Percentiles rank a stretch among this genome's conserved stretches.
Conservation (phyloP, 2,329 filamentous ascomycete genomes). For the Arthrobotrys pseudoclavata region DNA sequence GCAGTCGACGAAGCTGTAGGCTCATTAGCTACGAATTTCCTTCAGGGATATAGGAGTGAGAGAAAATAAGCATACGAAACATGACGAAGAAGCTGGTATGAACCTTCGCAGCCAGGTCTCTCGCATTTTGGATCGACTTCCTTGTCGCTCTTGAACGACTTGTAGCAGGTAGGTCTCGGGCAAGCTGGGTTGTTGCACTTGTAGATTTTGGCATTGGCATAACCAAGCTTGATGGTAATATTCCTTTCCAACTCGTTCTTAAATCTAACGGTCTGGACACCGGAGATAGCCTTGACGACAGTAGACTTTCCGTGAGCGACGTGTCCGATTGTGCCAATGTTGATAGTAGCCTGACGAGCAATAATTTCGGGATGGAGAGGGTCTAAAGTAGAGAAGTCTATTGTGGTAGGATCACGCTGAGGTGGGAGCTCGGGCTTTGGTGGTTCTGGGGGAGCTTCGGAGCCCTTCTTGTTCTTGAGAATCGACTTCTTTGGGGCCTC, state of each 20-base stretch:
- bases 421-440: constrained; percentile 77
- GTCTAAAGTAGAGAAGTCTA: constrained; percentile 83
- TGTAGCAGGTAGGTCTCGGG: constrained; percentile 93
- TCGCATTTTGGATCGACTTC: constrained; percentile 97
- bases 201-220: constrained; percentile 99
- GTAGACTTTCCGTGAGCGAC: constrained; percentile 99
- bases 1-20: constrained; percentile 89
- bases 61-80: constrained; percentile 78
- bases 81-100: constrained; percentile 88
- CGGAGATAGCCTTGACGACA: constrained; percentile 98
- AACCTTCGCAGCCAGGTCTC: constrained; percentile 88
- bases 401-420: constrained; percentile 90
- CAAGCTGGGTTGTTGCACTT: constrained; percentile 94
- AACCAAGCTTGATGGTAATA: constrained; percentile 99
- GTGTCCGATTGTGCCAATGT: constrained; percentile 98
- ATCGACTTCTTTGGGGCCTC: constrained; percentile 78
- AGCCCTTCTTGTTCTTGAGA: constrained; percentile 84
- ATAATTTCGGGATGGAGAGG: constrained; percentile 97
- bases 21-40: constrained; percentile 1
- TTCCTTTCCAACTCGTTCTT: constrained; percentile 99
- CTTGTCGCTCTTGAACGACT: constrained; percentile 98
- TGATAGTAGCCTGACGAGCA: constrained; percentile 96
- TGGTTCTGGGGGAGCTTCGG: constrained; percentile 71
- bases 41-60: background rate
- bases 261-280: constrained; percentile 98